Conservation (phyloP, 768 basidiomycete species). For the Galerina sulciceps region DNA sequence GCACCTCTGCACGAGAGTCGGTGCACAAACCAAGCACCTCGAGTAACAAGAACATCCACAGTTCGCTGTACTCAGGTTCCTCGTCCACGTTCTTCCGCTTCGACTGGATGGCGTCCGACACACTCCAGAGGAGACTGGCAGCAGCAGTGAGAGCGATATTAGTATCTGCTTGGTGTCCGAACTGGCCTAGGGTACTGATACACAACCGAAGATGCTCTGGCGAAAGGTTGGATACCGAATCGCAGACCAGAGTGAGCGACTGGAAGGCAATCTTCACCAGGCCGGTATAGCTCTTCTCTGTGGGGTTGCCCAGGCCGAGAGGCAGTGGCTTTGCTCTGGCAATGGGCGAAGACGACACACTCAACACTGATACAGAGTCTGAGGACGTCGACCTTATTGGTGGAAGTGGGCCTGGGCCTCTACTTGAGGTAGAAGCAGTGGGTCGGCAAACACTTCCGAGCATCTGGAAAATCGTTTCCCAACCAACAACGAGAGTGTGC, state of each 20-base stretch:
- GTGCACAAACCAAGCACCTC: slow-evolving; percentile 84
- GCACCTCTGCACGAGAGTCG: slow-evolving; percentile 84
- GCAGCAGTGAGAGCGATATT: slow-evolving; percentile 96
- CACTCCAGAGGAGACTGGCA: slow-evolving; percentile 91
- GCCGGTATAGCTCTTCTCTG: slow-evolving; percentile 70
- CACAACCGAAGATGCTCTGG: slow-evolving; percentile 84
- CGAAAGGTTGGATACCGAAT: slow-evolving; percentile 83
- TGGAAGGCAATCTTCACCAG: slow-evolving; percentile 95
- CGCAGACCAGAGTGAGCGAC: slow-evolving; percentile 91
- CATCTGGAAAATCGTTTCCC: slow-evolving; percentile 94
- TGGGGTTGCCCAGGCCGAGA: slow-evolving; percentile 58
- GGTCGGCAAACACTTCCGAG: slow-evolving; percentile 85
- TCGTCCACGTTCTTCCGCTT: slow-evolving; percentile 69
- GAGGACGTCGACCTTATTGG: slow-evolving; percentile 36
- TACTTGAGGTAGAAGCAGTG: slow-evolving; percentile 34
- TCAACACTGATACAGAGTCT: slow-evolving; percentile 44
- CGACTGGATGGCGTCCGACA: slow-evolving; percentile 93
- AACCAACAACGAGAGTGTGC: slow-evolving; percentile 90
- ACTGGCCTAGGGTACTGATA: slow-evolving; percentile 88
- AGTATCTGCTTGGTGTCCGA: slow-evolving; percentile 91
- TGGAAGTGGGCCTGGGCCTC: slow-evolving; percentile 21
- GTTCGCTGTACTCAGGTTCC: slow-evolving; percentile 74
- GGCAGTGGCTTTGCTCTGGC: slow-evolving; percentile 37
- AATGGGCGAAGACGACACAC: slow-evolving; percentile 38
- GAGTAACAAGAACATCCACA: slow-evolving; percentile 93